Evolutionary conservation across 2,329 filamentous ascomycete species (phyloP), one percentile per base, ranked within the genome.

Genomic region (Penicillium sp.): DNA sequence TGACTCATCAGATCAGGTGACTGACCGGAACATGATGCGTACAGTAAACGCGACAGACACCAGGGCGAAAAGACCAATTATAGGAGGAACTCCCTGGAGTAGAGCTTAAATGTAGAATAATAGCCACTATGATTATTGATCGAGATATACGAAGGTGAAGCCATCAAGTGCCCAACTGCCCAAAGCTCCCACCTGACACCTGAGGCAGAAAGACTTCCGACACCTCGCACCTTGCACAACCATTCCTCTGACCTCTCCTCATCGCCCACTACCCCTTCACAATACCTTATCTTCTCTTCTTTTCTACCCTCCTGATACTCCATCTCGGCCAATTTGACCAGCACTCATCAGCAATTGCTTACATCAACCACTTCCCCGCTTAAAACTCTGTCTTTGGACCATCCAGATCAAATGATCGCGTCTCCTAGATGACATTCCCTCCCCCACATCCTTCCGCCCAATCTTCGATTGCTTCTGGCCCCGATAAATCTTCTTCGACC

Each of bases 351-450:
- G 11, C 25, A 11, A 27, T 27, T n/a, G 9, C n/a, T n/a, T 27
- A 4, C 18, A 29, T 43, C 40, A 33, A 47, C 47, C 38, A 41
- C 45, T 41, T 35, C 42, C 40, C 41, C 42, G 29, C 37, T 49
- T 56, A 54, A 61, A 57, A 60, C 54, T 61, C 55, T 62, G 57
- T 62, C 55, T 45, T 52, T 55, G 56, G 53, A 52, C 50, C 56
- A n/a, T 51, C 55, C 59, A 62, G 62, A 65, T 68, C 66, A 68
- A 69, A 70, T 71, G 68, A 68, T 68, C 64, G 65, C 63, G 64
- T 67, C 64, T 69, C 68, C 68, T 70, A 73, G 70, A 75, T 75
- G 72, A 75, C 66, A 70, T 70, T 69, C 67, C 69, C 67, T 71
- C 67, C 70, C 62, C 67, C 69, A 64, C 67, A 65, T 58, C 64